Percentiles rank a stretch among this genome's conserved stretches.
These are phyloP conservation scores for Amanita rubescens DNA, from an alignment of 768 basidiomycete species.

Conservation along the genomic window DNA sequence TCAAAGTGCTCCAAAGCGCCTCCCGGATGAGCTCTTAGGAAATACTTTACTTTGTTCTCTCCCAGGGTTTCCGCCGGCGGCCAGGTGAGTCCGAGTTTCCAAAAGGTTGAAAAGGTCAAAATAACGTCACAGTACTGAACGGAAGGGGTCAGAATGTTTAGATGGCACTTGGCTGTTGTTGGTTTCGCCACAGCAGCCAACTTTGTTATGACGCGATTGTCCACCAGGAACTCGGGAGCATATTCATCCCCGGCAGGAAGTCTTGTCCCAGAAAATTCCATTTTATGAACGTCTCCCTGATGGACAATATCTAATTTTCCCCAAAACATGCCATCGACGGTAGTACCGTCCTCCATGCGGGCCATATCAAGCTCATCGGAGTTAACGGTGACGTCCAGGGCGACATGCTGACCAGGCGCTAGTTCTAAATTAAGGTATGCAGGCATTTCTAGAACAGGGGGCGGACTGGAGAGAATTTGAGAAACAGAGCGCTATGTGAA, in stretches of 20 bases:
- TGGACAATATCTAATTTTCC: constrained; percentile 83
- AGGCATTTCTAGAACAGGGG: constrained; percentile 82
- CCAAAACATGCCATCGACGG: constrained; percentile 83
- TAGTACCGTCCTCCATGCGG: constrained; percentile 82
- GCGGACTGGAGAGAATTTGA: constrained; percentile 28
- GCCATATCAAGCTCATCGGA: constrained; percentile 89
- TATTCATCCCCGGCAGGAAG: constrained; percentile 55
- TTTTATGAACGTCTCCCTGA: constrained; percentile 62
- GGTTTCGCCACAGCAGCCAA: constrained; percentile 71
- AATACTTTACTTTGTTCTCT: constrained; percentile 75
- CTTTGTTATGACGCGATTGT: constrained; percentile 71
- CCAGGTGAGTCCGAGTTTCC: constrained; percentile 74
- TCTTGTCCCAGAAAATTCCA: constrained; percentile 81
- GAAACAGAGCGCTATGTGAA: neutral
- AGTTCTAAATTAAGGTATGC: constrained; percentile 81
- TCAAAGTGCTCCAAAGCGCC: constrained; percentile 86
- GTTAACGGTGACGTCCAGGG: constrained; percentile 68
- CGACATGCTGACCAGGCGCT: constrained; percentile 69
- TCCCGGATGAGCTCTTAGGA: constrained; percentile 75
- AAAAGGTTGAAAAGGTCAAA: constrained; percentile 60
- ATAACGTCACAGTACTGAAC: constrained; percentile 78
- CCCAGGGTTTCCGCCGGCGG: constrained; percentile 64
- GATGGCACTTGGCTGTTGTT: constrained; percentile 65
- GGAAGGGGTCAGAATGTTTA: constrained; percentile 65
- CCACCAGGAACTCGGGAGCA: constrained; percentile 63